Evolutionary conservation across 306 rosid genomes (phyloP).

Genomic region (Cyamopsis tetragonoloba): DNA sequence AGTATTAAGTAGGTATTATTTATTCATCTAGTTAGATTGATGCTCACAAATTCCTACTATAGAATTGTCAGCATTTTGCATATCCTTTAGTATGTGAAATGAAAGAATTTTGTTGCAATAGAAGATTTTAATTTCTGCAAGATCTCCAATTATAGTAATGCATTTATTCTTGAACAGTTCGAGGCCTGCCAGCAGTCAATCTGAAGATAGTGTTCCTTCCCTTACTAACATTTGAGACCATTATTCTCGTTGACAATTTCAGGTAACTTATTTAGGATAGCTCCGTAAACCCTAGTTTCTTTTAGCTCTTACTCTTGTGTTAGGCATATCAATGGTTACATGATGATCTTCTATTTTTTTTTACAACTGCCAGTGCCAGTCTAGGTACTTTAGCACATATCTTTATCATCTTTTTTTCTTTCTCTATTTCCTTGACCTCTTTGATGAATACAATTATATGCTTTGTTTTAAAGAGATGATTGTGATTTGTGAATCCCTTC

Average conservation of each 20-base stretch:
- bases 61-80: conserved; percentile 12
- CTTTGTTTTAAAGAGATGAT: conserved; percentile 1
- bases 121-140: conserved; percentile 19
- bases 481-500: conserved; percentile 12
- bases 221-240: conserved; percentile 76
- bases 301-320: not conserved
- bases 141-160: conserved; percentile 25
- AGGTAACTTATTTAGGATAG: conserved; percentile 52
- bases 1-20: conserved; percentile 11
- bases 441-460: not conserved
- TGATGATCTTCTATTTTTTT: not conserved
- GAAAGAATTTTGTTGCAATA: not conserved
- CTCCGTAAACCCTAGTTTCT: conserved; percentile 20
- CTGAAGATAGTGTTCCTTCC: conserved; percentile 94
- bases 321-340: not conserved
- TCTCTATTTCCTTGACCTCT: conserved; percentile 5
- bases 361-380: not conserved
- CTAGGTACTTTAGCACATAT: not conserved
- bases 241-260: conserved; percentile 85
- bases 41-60: not conserved
- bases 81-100: conserved; percentile 3
- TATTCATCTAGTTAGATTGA: conserved; percentile 12
- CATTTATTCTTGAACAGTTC: conserved; percentile 49
- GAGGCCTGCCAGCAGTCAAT: conserved; percentile 59
- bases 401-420: not conserved